Percentiles rank a stretch among this genome's conserved stretches.
Evolutionary conservation across 179 eudicot species (phyloP).

Genomic region (Beta lomatogona): DNA sequence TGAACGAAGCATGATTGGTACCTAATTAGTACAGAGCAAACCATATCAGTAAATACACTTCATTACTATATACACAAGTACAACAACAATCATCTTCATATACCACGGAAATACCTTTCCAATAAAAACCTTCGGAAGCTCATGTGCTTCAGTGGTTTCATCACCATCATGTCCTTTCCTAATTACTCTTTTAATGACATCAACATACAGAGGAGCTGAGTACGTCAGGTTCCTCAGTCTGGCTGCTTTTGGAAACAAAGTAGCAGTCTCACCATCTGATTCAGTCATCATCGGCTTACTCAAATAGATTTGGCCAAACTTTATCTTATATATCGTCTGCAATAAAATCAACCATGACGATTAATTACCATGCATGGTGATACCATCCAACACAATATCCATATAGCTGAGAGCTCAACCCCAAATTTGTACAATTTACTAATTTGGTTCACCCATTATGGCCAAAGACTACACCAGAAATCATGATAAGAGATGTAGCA

Average conservation of each 20-base stretch:
- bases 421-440: background rate
- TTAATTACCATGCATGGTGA: background rate
- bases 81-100: background rate
- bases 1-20: constrained; percentile 97
- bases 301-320: constrained; percentile 86
- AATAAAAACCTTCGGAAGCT: constrained; percentile 88
- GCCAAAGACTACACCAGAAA: background rate
- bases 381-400: background rate
- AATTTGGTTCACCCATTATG: background rate
- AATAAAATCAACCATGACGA: constrained; percentile 20
- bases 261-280: constrained; percentile 96
- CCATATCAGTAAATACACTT: constrained; percentile 8
- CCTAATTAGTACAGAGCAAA: constrained; percentile 41
- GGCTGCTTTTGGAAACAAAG: constrained; percentile 96
- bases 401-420: background rate
- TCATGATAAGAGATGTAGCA: background rate
- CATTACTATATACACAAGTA: background rate
- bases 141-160: constrained; percentile 86
- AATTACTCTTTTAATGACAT: constrained; percentile 74
- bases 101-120: constrained; percentile 64
- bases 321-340: constrained; percentile 92
- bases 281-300: constrained; percentile 99
- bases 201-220: constrained; percentile 95
- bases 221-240: constrained; percentile 92
- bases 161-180: constrained; percentile 98